These are phyloP conservation scores for Zygoascus biomembranicola DNA, from an alignment of 805 yeast species.

Conservation along the genomic window DNA sequence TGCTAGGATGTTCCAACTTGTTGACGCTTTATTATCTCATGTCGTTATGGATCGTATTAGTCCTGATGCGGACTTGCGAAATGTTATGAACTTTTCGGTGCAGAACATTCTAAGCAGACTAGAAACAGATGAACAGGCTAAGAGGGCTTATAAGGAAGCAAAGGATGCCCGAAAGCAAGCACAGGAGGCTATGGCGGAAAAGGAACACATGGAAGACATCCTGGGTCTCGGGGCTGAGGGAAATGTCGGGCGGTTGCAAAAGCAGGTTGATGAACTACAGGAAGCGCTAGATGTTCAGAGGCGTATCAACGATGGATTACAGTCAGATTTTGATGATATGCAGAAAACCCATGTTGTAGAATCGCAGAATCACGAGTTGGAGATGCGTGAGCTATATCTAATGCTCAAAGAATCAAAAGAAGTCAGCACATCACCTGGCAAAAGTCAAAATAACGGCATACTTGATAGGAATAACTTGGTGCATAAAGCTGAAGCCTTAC, in stretches of 20 bases:
- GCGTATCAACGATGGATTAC: slow-evolving; percentile 51
- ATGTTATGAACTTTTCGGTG: slow-evolving; percentile 70
- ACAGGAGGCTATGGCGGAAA: slow-evolving; percentile 50
- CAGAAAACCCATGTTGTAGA: slow-evolving; percentile 34
- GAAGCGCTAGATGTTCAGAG: slow-evolving; percentile 50
- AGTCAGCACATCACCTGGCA: not conserved
- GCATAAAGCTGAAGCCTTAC: slow-evolving; percentile 22
- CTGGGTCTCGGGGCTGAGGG: slow-evolving; percentile 73
- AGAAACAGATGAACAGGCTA: slow-evolving; percentile 80
- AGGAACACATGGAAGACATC: slow-evolving; percentile 56
- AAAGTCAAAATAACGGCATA: slow-evolving; percentile 17
- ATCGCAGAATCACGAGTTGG: slow-evolving; percentile 40
- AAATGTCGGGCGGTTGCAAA: slow-evolving; percentile 48
- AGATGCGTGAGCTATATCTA: slow-evolving; percentile 52
- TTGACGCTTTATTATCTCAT: slow-evolving; percentile 58
- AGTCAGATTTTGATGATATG: slow-evolving; percentile 53
- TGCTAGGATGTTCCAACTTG: slow-evolving; percentile 45
- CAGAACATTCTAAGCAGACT: slow-evolving; percentile 62
- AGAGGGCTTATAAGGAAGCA: slow-evolving; percentile 55
- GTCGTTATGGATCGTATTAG: slow-evolving; percentile 43
- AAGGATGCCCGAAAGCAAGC: slow-evolving; percentile 44
- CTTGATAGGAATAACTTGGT: slow-evolving; percentile 27
- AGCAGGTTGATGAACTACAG: slow-evolving; percentile 57
- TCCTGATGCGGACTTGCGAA: slow-evolving; percentile 42
- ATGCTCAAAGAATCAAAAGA: slow-evolving; percentile 38